Evolutionary conservation across 495 filamentous ascomycete genomes (phyloP).

Genomic region (Tuber umbilicatum): DNA sequence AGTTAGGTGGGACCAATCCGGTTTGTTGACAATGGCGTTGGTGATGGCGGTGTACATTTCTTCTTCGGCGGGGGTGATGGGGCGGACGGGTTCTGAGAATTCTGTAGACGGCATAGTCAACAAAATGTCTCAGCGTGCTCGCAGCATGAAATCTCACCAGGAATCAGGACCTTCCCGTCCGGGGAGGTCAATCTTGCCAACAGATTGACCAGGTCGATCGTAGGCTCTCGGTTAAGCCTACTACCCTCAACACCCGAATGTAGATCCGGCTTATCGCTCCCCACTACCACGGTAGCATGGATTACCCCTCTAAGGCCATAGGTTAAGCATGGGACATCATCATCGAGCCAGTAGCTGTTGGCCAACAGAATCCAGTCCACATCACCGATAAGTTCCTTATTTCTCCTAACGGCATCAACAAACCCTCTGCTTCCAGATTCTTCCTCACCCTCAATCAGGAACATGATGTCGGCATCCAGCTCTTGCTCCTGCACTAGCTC

Average conservation of each 20-base stretch:
- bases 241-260: conserved; percentile 95
- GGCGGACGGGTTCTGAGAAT: conserved; percentile 77
- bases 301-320: conserved; percentile 94
- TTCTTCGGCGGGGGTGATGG: conserved; percentile 67
- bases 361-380: conserved; percentile 91
- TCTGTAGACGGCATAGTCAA: conserved; percentile 44
- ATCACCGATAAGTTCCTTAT: conserved; percentile 78
- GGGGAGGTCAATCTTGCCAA: conserved; percentile 69
- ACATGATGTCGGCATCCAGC: conserved; percentile 78
- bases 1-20: conserved; percentile 30
- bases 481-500: conserved; percentile 72
- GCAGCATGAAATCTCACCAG: conserved; percentile 31
- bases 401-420: conserved; percentile 63
- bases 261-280: conserved; percentile 78
- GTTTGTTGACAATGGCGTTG: conserved; percentile 60
- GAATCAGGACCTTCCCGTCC: conserved; percentile 57
- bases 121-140: background rate
- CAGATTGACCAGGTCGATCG: conserved; percentile 80
- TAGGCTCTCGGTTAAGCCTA: conserved; percentile 73
- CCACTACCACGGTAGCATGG: conserved; percentile 79
- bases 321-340: conserved; percentile 88
- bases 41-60: conserved; percentile 78
- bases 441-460: conserved; percentile 94
- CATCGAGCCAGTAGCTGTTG: conserved; percentile 97
- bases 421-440: conserved; percentile 91